These are phyloP conservation scores for Davidsoniella neocaledoniae DNA, from an alignment of 2,329 filamentous ascomycete species.

Conservation along the genomic window DNA sequence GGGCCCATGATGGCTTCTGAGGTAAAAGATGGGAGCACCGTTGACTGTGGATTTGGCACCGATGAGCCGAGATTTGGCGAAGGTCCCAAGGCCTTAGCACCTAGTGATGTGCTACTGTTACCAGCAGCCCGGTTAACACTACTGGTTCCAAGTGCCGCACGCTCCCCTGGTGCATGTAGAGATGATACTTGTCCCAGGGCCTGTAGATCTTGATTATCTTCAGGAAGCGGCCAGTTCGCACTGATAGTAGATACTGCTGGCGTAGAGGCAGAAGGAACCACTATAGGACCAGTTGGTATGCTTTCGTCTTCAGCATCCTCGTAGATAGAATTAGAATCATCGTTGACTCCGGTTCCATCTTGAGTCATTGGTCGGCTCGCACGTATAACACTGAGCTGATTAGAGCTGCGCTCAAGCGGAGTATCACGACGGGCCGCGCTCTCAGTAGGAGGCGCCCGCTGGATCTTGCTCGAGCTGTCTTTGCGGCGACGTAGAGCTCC, in stretches of 20 bases:
- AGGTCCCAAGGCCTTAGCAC: background rate
- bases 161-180: background rate
- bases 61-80: background rate
- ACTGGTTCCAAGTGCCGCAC: slow-evolving; percentile 4
- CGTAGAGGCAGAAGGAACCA: background rate
- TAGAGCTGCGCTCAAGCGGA: slow-evolving; percentile 39
- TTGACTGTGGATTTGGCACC: background rate
- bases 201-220: background rate
- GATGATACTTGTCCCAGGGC: slow-evolving; percentile 5
- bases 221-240: slow-evolving; percentile 4
- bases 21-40: slow-evolving; percentile 4
- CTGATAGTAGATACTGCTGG: background rate
- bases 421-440: slow-evolving; percentile 46
- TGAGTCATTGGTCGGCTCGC: slow-evolving; percentile 10
- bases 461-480: slow-evolving; percentile 32
- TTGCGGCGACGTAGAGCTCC: slow-evolving; percentile 47
- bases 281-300: background rate
- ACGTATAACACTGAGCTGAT: slow-evolving; percentile 32
- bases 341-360: background rate
- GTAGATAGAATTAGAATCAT: background rate
- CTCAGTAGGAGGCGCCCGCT: slow-evolving; percentile 34
- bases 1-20: slow-evolving; percentile 2
- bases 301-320: background rate
- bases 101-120: background rate
- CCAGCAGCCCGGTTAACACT: slow-evolving; percentile 8